Conservation (phyloP, 129 eudicot species). For the Mikania micrantha region DNA sequence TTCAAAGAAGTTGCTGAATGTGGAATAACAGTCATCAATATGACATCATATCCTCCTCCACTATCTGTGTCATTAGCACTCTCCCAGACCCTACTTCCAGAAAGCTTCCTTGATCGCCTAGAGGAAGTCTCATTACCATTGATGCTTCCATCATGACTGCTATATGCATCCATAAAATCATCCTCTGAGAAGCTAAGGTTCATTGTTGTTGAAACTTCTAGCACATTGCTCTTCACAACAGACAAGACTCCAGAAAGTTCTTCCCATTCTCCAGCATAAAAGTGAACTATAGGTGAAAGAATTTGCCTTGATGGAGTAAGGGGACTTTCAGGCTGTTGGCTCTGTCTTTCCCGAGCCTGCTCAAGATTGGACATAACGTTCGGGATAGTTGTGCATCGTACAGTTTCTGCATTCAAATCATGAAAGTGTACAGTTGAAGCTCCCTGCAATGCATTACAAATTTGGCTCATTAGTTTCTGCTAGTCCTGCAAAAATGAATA, state of each 20-base stretch:
- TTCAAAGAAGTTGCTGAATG: constrained; percentile 50
- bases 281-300: constrained; percentile 47
- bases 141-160: constrained; percentile 69
- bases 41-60: constrained; percentile 67
- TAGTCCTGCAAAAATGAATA: background rate
- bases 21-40: constrained; percentile 57
- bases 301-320: constrained; percentile 63
- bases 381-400: constrained; percentile 70
- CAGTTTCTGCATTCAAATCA: constrained; percentile 57
- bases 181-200: constrained; percentile 66
- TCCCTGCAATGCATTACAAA: constrained; percentile 40
- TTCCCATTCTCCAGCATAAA: constrained; percentile 81
- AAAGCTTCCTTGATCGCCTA: constrained; percentile 48
- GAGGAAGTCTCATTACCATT: constrained; percentile 39
- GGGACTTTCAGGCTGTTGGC: constrained; percentile 56
- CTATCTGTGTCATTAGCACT: constrained; percentile 51
- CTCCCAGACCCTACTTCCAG: constrained; percentile 77
- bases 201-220: constrained; percentile 40
- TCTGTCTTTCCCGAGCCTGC: constrained; percentile 65
- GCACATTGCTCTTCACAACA: constrained; percentile 32
- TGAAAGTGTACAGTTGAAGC: constrained; percentile 72
- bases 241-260: constrained; percentile 56
- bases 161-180: constrained; percentile 49
- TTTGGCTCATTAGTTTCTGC: background rate
- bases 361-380: constrained; percentile 66